Conservation (phyloP, 257 asterid genomes). For the Jasminum sambac region DNA sequence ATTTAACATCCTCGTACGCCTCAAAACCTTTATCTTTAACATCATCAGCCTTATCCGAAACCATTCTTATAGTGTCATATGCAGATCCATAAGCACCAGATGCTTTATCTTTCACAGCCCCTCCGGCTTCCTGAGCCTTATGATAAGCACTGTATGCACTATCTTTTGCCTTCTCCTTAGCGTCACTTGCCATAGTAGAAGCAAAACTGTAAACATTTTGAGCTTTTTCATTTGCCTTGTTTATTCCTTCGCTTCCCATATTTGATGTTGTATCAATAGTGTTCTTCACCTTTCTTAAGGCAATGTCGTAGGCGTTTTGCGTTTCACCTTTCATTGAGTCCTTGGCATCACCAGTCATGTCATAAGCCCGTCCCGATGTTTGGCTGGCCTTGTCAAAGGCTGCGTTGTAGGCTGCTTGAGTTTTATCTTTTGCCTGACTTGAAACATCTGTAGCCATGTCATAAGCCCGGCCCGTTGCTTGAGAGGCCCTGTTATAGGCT, state of each 20-base stretch:
- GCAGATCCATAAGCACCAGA: background rate
- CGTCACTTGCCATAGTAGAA: conserved; percentile 18
- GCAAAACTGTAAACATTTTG: conserved; percentile 18
- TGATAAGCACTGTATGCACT: conserved; percentile 18
- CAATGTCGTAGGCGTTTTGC: background rate
- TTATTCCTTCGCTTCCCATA: conserved; percentile 6
- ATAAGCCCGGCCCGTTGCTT: no score
- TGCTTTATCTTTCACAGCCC: conserved; percentile 22
- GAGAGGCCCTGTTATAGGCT: no score
- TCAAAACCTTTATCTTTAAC: conserved; percentile 26
- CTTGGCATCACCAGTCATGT: no score
- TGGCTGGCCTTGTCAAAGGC: no score
- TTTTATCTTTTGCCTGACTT: no score
- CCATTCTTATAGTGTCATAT: conserved; percentile 33
- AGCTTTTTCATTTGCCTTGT: conserved; percentile 13
- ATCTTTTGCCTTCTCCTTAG: conserved; percentile 26
- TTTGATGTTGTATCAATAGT: conserved; percentile 3
- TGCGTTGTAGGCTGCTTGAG: no score
- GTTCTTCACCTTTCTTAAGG: background rate
- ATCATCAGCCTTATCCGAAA: conserved; percentile 28
- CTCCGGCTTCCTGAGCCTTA: conserved; percentile 20
- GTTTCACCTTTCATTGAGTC: no score
- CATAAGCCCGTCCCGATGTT: no score
- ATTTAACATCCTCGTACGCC: conserved; percentile 31
- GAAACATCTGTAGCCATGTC: background rate